These are phyloP conservation scores for Verticillium dahliae DNA, from an alignment of 2,329 filamentous ascomycete genomes.

Conservation along the genomic window DNA sequence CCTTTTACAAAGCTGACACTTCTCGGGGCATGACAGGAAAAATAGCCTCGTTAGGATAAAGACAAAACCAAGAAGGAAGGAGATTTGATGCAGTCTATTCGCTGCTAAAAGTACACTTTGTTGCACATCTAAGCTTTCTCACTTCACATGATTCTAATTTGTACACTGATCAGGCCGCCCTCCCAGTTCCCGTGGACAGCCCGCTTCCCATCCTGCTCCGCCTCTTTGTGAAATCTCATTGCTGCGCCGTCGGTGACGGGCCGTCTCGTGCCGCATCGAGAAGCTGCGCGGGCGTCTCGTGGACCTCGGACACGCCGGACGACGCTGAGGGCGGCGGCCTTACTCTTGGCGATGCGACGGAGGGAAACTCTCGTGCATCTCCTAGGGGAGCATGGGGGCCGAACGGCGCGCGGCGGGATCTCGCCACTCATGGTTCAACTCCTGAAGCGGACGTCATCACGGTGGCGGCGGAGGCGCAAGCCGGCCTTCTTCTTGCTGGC, in stretches of 20 bases:
- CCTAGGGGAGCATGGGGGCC: slow-evolving; percentile 46
- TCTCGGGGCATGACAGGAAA: slow-evolving; percentile 30
- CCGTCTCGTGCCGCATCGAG: not conserved
- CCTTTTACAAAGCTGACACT: slow-evolving; percentile 43
- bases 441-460: slow-evolving; percentile 53
- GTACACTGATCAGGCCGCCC: not conserved
- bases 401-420: no score
- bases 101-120: slow-evolving; percentile 12
- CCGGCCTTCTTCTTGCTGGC: slow-evolving; percentile 39
- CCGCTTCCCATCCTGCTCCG: not conserved
- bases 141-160: not conserved
- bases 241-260: not conserved
- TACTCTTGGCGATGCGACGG: slow-evolving; percentile 52
- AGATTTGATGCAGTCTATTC: not conserved
- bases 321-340: slow-evolving; percentile 30
- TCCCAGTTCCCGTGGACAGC: not conserved
- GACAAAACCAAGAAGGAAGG: not conserved
- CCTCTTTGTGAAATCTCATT: not conserved
- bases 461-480: slow-evolving; percentile 18
- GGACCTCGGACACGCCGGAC: slow-evolving; percentile 27
- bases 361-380: slow-evolving; percentile 57
- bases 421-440: no score
- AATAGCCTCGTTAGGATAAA: not conserved
- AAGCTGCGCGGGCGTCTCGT: not conserved
- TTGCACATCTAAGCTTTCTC: slow-evolving; percentile 9